A percentile compares a stretch with the other conserved stretches of the same genome.
Conservation (phyloP, 202 grass and related monocot species). For the Cymbopogon flexuosus region DNA sequence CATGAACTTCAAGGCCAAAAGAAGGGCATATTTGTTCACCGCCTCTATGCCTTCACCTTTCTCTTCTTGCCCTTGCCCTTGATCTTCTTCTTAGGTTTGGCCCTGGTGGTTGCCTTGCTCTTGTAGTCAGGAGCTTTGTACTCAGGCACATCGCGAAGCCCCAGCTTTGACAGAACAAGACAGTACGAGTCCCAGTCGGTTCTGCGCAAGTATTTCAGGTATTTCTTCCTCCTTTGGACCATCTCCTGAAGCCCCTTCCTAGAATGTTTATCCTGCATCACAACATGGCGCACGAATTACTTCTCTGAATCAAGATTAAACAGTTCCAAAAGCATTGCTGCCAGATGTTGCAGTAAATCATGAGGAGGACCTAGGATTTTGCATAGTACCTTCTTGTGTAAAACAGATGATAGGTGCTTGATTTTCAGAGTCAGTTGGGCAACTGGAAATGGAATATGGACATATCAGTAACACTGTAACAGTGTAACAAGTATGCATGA, state of each 20-base stretch:
- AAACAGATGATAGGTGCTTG: constrained; percentile 70
- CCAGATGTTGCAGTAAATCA: background rate
- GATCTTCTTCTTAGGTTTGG: constrained; percentile 49
- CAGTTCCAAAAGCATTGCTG: background rate
- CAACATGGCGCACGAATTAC: background rate
- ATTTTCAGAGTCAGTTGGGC: constrained; percentile 93
- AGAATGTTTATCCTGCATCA: constrained; percentile 82
- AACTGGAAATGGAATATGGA: constrained; percentile 48
- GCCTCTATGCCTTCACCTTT: constrained; percentile 57
- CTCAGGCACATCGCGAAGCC: constrained; percentile 63
- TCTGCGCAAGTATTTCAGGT: constrained; percentile 79
- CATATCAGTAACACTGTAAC: constrained; percentile 4
- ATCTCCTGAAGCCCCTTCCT: constrained; percentile 87
- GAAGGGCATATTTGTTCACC: background rate
- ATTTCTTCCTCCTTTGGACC: constrained; percentile 94
- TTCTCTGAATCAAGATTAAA: background rate
- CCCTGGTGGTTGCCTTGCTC: constrained; percentile 44
- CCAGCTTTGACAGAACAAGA: constrained; percentile 75
- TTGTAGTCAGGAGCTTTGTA: constrained; percentile 84
- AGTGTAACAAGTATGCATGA: background rate
- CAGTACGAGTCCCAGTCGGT: constrained; percentile 97
- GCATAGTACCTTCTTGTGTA: constrained; percentile 79
- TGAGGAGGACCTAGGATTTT: background rate
- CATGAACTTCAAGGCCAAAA: background rate
- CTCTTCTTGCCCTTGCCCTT: constrained; percentile 36